Percentiles rank a stretch among this genome's conserved stretches.
These are phyloP conservation scores for Nevesoporus exiguus DNA, from an alignment of 768 basidiomycete genomes.

Conservation along the genomic window DNA sequence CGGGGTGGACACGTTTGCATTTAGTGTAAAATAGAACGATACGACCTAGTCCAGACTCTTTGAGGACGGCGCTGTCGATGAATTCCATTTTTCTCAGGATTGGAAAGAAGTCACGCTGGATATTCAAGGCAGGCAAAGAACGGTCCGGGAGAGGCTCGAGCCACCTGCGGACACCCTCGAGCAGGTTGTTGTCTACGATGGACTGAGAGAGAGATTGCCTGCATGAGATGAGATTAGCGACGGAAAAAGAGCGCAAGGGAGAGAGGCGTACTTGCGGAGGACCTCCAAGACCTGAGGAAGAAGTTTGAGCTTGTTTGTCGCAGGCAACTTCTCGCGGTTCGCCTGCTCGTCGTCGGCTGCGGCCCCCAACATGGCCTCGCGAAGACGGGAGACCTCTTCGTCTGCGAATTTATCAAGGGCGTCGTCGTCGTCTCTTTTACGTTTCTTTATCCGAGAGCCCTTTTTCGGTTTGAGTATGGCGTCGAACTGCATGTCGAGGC, in stretches of 20 bases:
- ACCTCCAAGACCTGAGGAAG: slow-evolving; percentile 90
- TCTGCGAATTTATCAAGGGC: slow-evolving; percentile 85
- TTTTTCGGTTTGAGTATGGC: slow-evolving; percentile 84
- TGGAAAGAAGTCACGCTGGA: slow-evolving; percentile 88
- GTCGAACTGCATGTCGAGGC: slow-evolving; percentile 81
- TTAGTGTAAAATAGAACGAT: slow-evolving; percentile 95
- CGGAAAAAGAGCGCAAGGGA: no score
- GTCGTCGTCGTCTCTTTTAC: slow-evolving; percentile 80
- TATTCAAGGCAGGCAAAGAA: slow-evolving; percentile 92
- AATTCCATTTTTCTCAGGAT: slow-evolving; percentile 85
- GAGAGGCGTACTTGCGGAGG: slow-evolving; percentile 73
- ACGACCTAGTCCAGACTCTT: slow-evolving; percentile 86
- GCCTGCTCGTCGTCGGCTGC: slow-evolving; percentile 80
- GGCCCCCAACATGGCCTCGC: slow-evolving; percentile 83
- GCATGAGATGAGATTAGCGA: not conserved
- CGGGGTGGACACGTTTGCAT: slow-evolving; percentile 82
- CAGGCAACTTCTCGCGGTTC: slow-evolving; percentile 78
- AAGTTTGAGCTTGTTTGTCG: slow-evolving; percentile 77
- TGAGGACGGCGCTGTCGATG: slow-evolving; percentile 86
- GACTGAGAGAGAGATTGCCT: slow-evolving; percentile 86
- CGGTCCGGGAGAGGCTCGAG: slow-evolving; percentile 92
- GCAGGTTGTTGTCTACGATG: slow-evolving; percentile 91
- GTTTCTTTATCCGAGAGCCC: slow-evolving; percentile 54
- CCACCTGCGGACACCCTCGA: slow-evolving; percentile 87
- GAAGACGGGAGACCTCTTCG: slow-evolving; percentile 85